Evolutionary conservation across 352 stramenopile species (phyloP).

Genomic region (Phytophthora vignae): DNA sequence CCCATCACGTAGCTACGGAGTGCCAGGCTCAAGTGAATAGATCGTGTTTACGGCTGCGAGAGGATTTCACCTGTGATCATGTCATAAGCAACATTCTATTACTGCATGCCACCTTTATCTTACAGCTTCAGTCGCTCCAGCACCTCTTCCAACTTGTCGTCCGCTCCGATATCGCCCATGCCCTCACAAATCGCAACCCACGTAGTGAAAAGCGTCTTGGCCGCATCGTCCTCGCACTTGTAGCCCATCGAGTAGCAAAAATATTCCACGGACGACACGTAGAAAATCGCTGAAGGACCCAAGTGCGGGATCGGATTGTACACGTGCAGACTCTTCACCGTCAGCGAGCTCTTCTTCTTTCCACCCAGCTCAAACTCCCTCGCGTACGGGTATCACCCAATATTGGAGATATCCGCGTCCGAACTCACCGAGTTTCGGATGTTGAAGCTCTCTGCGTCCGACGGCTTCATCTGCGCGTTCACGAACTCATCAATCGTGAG

Average conservation of each 20-base stretch:
- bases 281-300: slow-evolving; percentile 27
- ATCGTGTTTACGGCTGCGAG: too few species aligned
- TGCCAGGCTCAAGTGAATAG: too few species aligned
- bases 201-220: slow-evolving; percentile 18
- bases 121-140: slow-evolving; percentile 14
- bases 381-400: slow-evolving; percentile 34
- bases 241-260: slow-evolving; percentile 41
- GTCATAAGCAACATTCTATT: too few species aligned
- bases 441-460: slow-evolving; percentile 17
- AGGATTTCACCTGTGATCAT: too few species aligned
- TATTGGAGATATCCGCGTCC: slow-evolving; percentile 36
- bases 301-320: slow-evolving; percentile 39
- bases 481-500: slow-evolving; percentile 26
- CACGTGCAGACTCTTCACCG: slow-evolving; percentile 37
- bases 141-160: slow-evolving; percentile 21
- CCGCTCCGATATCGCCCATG: slow-evolving; percentile 14
- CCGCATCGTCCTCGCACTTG: slow-evolving; percentile 39
- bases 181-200: slow-evolving; percentile 24
- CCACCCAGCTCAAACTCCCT: slow-evolving; percentile 12
- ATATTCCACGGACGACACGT: slow-evolving; percentile 32
- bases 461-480: slow-evolving; percentile 24
- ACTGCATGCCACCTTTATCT: too few species aligned
- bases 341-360: slow-evolving; percentile 1
- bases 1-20: too few species aligned
- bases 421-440: slow-evolving; percentile 27